phyloP scores from a whole-genome alignment of 176 grass and related monocot genomes.

The Dendrocalamus sinicus region DNA sequence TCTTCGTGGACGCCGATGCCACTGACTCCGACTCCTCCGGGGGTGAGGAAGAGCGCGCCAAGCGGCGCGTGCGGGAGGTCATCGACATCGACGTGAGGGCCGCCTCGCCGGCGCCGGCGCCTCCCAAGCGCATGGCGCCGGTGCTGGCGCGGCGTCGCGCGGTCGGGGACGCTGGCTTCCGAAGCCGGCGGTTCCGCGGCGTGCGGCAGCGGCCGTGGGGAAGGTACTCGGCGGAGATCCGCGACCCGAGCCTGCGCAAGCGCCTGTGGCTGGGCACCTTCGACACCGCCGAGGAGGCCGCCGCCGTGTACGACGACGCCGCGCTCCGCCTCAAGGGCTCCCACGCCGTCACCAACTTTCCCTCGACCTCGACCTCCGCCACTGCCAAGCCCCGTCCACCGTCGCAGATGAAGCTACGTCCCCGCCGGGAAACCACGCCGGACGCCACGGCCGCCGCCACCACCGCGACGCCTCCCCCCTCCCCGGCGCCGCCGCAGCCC shows the following conservation, averaged over 20 bases:
- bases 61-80: slow-evolving; percentile 47
- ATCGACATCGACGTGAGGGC: slow-evolving; percentile 50
- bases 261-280: slow-evolving; percentile 93
- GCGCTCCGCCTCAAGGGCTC: slow-evolving; percentile 59
- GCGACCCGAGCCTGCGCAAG: slow-evolving; percentile 54
- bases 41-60: slow-evolving; percentile 21
- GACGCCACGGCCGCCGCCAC: background rate
- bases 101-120: background rate
- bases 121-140: background rate
- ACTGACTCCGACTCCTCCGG: slow-evolving; percentile 65
- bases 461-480: background rate
- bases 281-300: slow-evolving; percentile 87
- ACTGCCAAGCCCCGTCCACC: background rate
- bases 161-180: background rate
- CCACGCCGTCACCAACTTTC: slow-evolving; percentile 56
- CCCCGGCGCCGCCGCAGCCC: background rate
- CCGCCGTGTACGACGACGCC: slow-evolving; percentile 67
- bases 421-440: background rate
- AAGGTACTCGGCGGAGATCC: slow-evolving; percentile 71
- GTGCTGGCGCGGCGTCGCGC: background rate
- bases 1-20: slow-evolving; percentile 65
- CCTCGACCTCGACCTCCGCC: background rate
- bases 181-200: slow-evolving; percentile 48
- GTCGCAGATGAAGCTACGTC: background rate
- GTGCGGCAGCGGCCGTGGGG: slow-evolving; percentile 70